phyloP scores from a whole-genome alignment of 2,329 filamentous ascomycete genomes.

The Geosmithia putterillii region DNA sequence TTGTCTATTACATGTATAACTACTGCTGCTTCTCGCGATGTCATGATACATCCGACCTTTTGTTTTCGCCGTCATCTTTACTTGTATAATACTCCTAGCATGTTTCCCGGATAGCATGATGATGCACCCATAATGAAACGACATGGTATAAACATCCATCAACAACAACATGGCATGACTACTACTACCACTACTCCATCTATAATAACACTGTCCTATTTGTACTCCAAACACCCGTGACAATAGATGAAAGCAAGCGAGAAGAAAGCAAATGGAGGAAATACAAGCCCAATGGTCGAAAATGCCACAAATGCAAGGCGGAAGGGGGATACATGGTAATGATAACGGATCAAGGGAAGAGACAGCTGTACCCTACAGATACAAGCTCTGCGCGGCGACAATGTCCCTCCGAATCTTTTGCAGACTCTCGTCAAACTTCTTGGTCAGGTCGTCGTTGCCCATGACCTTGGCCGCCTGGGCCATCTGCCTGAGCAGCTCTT shows the following conservation, averaged over 20 bases:
- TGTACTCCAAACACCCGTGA: no score
- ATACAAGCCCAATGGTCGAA: not conserved
- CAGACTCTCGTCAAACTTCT: conserved; percentile 82
- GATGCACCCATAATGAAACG: no score
- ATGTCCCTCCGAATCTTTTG: conserved; percentile 84
- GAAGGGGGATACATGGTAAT: not conserved
- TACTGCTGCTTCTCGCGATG: no score
- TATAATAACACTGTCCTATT: no score
- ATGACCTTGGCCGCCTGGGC: conserved; percentile 94
- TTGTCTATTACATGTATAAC: no score
- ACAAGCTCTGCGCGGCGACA: conserved; percentile 87
- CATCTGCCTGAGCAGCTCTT: conserved; percentile 90
- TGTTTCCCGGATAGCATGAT: no score
- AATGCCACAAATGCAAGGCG: not conserved
- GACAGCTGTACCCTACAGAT: conserved; percentile 44
- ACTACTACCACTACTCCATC: no score
- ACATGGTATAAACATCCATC: no score
- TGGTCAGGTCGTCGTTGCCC: conserved; percentile 87
- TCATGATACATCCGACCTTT: no score
- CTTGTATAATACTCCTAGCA: no score
- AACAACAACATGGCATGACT: no score
- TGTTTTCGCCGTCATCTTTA: no score
- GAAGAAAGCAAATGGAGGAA: not conserved
- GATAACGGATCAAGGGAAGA: not conserved
- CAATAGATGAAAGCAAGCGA: not conserved